Base-by-base conservation (phyloP, 495 filamentous ascomycete species). In the Podospora australis region DNA sequence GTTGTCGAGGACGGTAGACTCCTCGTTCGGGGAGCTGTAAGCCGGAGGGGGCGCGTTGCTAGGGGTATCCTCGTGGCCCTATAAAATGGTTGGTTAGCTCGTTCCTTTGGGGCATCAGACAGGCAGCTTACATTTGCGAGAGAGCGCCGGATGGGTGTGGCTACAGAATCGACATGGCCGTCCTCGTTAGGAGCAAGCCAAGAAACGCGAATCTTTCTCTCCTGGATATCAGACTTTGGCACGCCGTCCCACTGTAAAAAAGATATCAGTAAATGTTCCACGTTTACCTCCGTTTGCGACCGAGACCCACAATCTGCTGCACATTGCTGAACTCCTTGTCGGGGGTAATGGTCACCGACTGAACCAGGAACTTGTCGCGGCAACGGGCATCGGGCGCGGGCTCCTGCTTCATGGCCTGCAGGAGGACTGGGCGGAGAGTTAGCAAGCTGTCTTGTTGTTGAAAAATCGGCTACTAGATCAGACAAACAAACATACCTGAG, bases 401-500 rank as follows among this genome's bases (percentile, higher is more conserved):
- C 59, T 96, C 89, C 59, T 90, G 82, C 71, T 95, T 96, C 94
- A 97, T 95, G 17, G 90, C 88, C 71, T 98, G 92, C 21, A 98
- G 79, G 29, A 97, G 79, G 16, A 98, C 92, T 96, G 60, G 42
- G 36, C 35, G 39, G 48, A 48, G n/a, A n/a, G n/a, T n/a, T n/a
- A n/a, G n/a, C 48, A 34, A 58, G 48, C 42, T 24, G n/a, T 11
- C 9, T 9, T 21, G 17, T 6, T 22, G 5, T 3, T 29, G 39
- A 8, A n/a, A 9, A 0, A 5, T 9, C 17, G 25, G 9, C 4
- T 38, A 69, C 79, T 54, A 73, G n/a, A n/a, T n/a, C n/a, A n/a
- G n/a, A n/a, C n/a, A n/a, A n/a, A n/a, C n/a, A 17, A 16, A 6
- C 14, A 6, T 36, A 96, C 90, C 90, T 69, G 91, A 85, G 49